A percentile compares a stretch with the other conserved stretches of the same genome.
Evolutionary conservation across 257 asterid species (phyloP).

Genomic region (Cordia subcordata): DNA sequence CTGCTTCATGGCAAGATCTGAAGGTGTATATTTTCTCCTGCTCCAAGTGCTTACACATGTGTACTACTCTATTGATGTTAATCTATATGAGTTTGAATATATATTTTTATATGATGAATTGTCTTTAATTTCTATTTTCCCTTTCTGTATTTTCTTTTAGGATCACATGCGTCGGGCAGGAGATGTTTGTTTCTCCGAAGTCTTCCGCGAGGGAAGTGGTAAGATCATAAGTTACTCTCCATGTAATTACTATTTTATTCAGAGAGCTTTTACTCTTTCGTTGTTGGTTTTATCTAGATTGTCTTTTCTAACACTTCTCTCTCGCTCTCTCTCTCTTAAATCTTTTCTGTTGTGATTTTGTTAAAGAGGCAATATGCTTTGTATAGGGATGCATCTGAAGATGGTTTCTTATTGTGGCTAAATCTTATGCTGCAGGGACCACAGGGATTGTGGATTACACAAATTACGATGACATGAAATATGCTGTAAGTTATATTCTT

Average conservation of each 20-base stretch:
- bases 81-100: not conserved
- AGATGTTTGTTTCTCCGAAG: conserved; percentile 99
- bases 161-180: conserved; percentile 99
- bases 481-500: conserved; percentile 55
- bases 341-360: no score
- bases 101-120: not conserved
- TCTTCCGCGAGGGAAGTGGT: conserved; percentile 94
- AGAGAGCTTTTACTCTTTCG: not conserved
- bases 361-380: no score
- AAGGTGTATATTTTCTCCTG: conserved; percentile 39
- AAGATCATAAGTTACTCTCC: conserved; percentile 18
- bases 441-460: conserved; percentile 93
- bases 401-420: conserved; percentile 1
- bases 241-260: not conserved
- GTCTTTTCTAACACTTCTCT: not conserved
- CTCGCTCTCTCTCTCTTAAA: no score
- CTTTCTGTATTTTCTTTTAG: conserved; percentile 33
- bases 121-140: not conserved
- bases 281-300: not conserved
- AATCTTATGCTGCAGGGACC: conserved; percentile 50
- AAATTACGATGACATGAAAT: conserved; percentile 80
- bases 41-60: not conserved
- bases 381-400: not conserved
- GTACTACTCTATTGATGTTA: not conserved
- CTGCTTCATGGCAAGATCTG: conserved; percentile 99